Conservation (phyloP, 148 eudicot genomes). For the Hydrangea macrophylla region DNA sequence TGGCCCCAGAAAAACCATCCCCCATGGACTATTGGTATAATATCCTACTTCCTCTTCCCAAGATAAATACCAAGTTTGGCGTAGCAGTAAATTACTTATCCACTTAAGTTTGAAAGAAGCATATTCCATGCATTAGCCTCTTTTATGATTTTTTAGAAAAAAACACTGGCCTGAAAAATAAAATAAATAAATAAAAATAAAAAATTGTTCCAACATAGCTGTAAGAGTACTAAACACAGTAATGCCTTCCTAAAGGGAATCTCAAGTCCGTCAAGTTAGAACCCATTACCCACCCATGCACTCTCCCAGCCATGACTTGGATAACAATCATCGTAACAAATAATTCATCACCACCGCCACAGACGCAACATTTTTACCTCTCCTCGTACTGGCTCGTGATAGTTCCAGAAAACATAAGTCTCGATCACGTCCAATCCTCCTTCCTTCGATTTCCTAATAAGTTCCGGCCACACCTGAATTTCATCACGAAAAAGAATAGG, state of each 20-base stretch:
- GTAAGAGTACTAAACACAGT: background rate
- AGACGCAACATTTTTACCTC: slow-evolving; percentile 27
- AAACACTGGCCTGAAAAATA: background rate
- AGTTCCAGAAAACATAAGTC: slow-evolving; percentile 55
- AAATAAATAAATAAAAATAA: background rate
- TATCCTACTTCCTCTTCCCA: too few relatives aligned
- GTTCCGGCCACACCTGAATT: slow-evolving; percentile 48
- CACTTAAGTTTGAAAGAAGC: background rate
- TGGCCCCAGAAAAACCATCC: too few relatives aligned
- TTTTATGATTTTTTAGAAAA: too few relatives aligned
- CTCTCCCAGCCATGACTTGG: background rate
- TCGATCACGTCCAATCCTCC: slow-evolving; percentile 56
- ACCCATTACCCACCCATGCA: background rate
- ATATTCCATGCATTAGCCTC: slow-evolving; percentile 1
- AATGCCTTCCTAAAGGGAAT: background rate
- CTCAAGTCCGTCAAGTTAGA: background rate
- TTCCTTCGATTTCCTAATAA: slow-evolving; percentile 50
- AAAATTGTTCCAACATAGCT: background rate
- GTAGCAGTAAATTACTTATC: background rate
- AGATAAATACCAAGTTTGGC: too few relatives aligned
- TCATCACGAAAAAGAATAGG: slow-evolving; percentile 9
- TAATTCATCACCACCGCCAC: too few relatives aligned
- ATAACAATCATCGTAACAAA: background rate
- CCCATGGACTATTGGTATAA: too few relatives aligned
- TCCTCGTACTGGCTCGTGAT: slow-evolving; percentile 48